phyloP scores from a whole-genome alignment of 2,329 filamentous ascomycete genomes.

The Cytospora leucostoma region DNA sequence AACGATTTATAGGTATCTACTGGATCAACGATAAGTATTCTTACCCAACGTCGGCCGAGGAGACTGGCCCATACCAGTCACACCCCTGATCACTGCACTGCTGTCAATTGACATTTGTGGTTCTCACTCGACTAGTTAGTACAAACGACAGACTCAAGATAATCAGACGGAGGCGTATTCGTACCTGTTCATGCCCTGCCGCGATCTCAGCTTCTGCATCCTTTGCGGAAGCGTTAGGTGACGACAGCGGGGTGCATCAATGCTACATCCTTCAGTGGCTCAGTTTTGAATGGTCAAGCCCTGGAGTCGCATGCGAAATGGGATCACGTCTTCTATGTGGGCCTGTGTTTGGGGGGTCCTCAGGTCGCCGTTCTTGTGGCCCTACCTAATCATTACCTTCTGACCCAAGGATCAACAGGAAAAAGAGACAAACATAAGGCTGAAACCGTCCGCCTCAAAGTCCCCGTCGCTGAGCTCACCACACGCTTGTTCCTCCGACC shows the following conservation, averaged over 20 bases:
- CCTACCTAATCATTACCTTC: not conserved
- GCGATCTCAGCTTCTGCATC: conserved; percentile 1
- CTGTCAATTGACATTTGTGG: no score
- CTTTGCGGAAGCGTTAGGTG: conserved; percentile 14
- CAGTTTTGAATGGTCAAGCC: no score
- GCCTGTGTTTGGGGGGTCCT: conserved; percentile 6
- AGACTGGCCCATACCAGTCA: not conserved
- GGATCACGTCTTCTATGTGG: not conserved
- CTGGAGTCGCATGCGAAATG: conserved; percentile 11
- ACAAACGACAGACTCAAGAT: no score
- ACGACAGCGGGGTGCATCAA: conserved; percentile 15
- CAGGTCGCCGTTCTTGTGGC: not conserved
- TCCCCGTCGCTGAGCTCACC: not conserved
- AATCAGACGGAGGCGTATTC: no score
- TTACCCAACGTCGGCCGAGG: not conserved
- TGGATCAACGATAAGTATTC: not conserved
- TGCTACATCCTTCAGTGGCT: conserved; percentile 6
- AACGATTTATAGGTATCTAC: not conserved
- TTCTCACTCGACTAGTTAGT: no score
- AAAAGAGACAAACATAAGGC: conserved; percentile 6
- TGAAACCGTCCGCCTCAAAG: conserved; percentile 15
- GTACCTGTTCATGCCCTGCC: not conserved
- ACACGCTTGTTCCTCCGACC: conserved; percentile 1
- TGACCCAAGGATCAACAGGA: not conserved
- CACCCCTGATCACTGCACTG: not conserved